Percentiles rank a stretch among this genome's conserved stretches.
phyloP scores from a whole-genome alignment of 345 rosid species.

The Trapa bicornis region DNA sequence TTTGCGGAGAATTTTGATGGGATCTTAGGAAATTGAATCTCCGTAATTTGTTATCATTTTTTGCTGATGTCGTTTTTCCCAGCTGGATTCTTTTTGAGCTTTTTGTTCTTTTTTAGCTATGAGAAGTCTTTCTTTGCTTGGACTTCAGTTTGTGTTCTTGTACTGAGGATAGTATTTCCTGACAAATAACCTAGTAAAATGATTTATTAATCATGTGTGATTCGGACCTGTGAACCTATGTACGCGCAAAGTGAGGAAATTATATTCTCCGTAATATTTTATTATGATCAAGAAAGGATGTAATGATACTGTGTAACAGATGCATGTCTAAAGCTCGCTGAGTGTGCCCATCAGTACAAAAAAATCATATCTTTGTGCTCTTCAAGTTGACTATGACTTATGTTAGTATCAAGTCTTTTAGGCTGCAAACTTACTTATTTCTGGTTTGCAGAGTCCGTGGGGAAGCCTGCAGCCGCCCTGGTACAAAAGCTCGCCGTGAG shows the following conservation, averaged over 20 bases:
- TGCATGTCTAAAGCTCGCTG: background rate
- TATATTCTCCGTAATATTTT: background rate
- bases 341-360: background rate
- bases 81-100: background rate
- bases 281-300: background rate
- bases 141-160: background rate
- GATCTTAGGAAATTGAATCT: background rate
- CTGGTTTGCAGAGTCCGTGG: slow-evolving; percentile 16
- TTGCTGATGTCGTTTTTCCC: background rate
- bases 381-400: background rate
- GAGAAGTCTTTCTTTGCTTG: background rate
- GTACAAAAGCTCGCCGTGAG: slow-evolving; percentile 79
- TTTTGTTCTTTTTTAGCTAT: background rate
- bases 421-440: background rate
- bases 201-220: background rate
- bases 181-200: background rate
- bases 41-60: background rate
- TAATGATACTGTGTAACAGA: background rate
- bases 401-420: background rate
- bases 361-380: background rate
- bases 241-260: background rate
- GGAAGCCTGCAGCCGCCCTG: slow-evolving; percentile 22
- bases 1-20: background rate
- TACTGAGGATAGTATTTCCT: background rate
- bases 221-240: background rate